Conservation (phyloP, 2,329 filamentous ascomycete genomes). For the Nannizziopsis barbatae region DNA sequence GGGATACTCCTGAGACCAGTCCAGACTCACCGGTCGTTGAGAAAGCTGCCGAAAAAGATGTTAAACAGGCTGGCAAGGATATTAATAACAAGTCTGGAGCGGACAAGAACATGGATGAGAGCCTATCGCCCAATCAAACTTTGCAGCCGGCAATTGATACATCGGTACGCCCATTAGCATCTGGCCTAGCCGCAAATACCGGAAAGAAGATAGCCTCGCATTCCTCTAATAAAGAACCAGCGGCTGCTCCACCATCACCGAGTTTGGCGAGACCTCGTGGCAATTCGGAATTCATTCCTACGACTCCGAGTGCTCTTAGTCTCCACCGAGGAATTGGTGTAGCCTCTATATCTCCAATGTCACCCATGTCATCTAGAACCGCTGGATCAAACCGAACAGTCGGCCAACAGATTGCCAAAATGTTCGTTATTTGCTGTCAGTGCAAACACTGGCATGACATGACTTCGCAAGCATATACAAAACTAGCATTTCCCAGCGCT, state of each 20-base stretch:
- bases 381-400: slow-evolving; percentile 15
- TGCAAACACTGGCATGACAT: slow-evolving; percentile 37
- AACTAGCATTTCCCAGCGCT: slow-evolving; percentile 21
- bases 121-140: background rate
- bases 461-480: slow-evolving; percentile 31
- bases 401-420: slow-evolving; percentile 23
- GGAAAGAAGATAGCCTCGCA: background rate
- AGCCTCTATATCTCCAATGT: background rate
- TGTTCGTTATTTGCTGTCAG: slow-evolving; percentile 36
- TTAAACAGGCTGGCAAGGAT: background rate
- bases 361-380: slow-evolving; percentile 7
- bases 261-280: slow-evolving; percentile 1
- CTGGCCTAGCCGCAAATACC: slow-evolving; percentile 4
- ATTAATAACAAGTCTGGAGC: background rate
- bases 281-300: slow-evolving; percentile 3
- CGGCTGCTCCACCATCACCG: background rate
- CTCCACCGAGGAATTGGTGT: slow-evolving; percentile 10
- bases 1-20: background rate
- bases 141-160: background rate
- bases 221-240: background rate
- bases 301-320: slow-evolving; percentile 4
- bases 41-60: no score
- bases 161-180: background rate
- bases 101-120: background rate
- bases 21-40: background rate